A percentile compares a stretch with the other conserved stretches of the same genome.
Conservation (phyloP, 306 rosid genomes). For the Ziziphus jujuba region DNA sequence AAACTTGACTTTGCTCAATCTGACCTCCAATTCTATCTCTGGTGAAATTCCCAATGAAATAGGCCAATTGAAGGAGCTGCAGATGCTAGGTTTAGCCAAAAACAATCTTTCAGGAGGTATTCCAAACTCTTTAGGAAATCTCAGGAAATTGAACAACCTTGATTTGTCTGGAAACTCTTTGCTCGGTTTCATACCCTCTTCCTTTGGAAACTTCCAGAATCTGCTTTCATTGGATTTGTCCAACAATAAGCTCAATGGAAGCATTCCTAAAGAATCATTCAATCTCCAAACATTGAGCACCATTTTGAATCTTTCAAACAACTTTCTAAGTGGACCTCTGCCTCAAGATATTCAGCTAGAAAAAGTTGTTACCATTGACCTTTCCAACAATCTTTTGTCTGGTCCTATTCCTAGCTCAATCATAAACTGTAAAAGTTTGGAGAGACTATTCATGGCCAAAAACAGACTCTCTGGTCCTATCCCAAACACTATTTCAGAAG, state of each 20-base stretch:
- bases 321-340: conserved; percentile 58
- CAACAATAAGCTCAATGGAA: conserved; percentile 59
- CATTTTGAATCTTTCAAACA: conserved; percentile 55
- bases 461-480: conserved; percentile 65
- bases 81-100: conserved; percentile 40
- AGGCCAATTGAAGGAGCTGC: conserved; percentile 48
- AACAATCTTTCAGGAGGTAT: conserved; percentile 54
- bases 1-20: conserved; percentile 52
- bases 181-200: conserved; percentile 40
- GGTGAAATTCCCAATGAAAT: conserved; percentile 68
- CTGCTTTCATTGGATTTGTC: conserved; percentile 64
- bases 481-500: conserved; percentile 45
- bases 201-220: conserved; percentile 48
- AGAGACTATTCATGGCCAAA: conserved; percentile 40
- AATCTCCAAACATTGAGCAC: conserved; percentile 50
- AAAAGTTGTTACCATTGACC: conserved; percentile 46
- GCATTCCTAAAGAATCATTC: conserved; percentile 53
- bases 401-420: conserved; percentile 61
- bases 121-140: conserved; percentile 60
- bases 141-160: conserved; percentile 44
- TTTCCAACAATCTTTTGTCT: conserved; percentile 51
- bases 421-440: conserved; percentile 56
- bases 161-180: conserved; percentile 60
- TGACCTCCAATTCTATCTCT: conserved; percentile 50
- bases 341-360: conserved; percentile 51